Evolutionary conservation across 352 stramenopile species (phyloP).

Genomic region (Pythium phragmitis): DNA sequence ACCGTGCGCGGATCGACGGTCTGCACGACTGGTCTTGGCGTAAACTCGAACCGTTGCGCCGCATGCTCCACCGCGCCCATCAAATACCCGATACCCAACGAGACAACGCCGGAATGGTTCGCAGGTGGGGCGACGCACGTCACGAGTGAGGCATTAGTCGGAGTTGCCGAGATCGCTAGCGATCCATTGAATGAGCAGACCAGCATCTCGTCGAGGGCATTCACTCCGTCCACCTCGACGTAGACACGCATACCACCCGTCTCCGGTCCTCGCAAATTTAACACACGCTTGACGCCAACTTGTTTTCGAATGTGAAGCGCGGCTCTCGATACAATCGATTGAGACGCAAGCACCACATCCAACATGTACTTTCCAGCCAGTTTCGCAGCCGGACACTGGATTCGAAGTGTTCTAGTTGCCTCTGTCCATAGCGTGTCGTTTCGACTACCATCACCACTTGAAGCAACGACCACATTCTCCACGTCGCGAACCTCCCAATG

Average conservation of each 20-base stretch:
- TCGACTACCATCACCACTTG: background rate
- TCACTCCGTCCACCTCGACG: background rate
- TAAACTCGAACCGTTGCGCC: conserved; percentile 17
- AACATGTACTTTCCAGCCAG: background rate
- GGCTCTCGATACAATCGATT: background rate
- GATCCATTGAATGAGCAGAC: conserved; percentile 20
- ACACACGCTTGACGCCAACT: background rate
- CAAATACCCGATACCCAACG: conserved; percentile 10
- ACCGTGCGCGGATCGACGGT: background rate
- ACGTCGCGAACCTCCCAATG: background rate
- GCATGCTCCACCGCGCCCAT: background rate
- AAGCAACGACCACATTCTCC: background rate
- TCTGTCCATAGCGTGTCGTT: background rate
- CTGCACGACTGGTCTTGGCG: conserved; percentile 2
- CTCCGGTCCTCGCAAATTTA: background rate
- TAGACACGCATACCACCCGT: conserved; percentile 7
- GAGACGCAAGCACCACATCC: background rate
- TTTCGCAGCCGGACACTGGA: background rate
- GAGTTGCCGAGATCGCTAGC: background rate
- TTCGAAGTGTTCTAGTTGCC: background rate
- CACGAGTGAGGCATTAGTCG: conserved; percentile 13
- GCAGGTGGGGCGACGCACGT: conserved; percentile 7
- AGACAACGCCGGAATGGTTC: conserved; percentile 6
- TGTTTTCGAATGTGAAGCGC: background rate
- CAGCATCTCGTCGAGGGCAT: conserved; percentile 22